Evolutionary conservation across 352 stramenopile genomes (phyloP).

Genomic region (Saprolegnia diclina): DNA sequence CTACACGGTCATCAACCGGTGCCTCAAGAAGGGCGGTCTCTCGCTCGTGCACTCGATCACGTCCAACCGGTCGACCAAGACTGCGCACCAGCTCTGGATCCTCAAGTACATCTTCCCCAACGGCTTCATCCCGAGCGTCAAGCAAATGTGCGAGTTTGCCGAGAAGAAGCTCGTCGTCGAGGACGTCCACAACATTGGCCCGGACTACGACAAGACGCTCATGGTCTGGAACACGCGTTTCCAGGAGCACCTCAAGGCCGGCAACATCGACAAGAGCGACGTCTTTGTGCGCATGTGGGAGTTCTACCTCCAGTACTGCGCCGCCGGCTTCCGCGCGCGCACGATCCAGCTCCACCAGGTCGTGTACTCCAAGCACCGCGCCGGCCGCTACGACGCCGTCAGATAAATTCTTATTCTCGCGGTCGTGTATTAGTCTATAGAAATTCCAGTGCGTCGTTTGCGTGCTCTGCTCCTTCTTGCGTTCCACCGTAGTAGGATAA

Average conservation of each 20-base stretch:
- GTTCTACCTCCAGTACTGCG: constrained; percentile 87
- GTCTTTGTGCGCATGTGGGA: constrained; percentile 87
- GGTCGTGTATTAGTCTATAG: neutral
- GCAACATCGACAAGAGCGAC: constrained; percentile 67
- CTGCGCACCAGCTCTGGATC: constrained; percentile 80
- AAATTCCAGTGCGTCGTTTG: neutral
- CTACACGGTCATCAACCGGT: constrained; percentile 74
- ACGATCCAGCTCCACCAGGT: constrained; percentile 81
- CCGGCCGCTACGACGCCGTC: constrained; percentile 65
- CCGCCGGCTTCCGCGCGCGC: constrained; percentile 81
- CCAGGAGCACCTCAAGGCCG: constrained; percentile 70
- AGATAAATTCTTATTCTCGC: constrained; percentile 16
- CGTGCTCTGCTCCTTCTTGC: too few species aligned
- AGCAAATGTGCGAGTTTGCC: constrained; percentile 65
- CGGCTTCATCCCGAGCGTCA: constrained; percentile 73
- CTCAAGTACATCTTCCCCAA: constrained; percentile 91
- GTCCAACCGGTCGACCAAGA: constrained; percentile 79
- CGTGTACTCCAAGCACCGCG: constrained; percentile 81
- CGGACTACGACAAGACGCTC: constrained; percentile 88
- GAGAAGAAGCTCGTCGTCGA: constrained; percentile 78
- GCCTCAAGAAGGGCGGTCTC: constrained; percentile 72
- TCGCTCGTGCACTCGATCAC: constrained; percentile 79
- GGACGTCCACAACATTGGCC: constrained; percentile 80
- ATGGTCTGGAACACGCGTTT: constrained; percentile 86
- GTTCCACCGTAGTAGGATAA: too few species aligned